These are phyloP conservation scores for Cryptomeria japonica DNA, from an alignment of 75 land plant species.

Conservation along the genomic window DNA sequence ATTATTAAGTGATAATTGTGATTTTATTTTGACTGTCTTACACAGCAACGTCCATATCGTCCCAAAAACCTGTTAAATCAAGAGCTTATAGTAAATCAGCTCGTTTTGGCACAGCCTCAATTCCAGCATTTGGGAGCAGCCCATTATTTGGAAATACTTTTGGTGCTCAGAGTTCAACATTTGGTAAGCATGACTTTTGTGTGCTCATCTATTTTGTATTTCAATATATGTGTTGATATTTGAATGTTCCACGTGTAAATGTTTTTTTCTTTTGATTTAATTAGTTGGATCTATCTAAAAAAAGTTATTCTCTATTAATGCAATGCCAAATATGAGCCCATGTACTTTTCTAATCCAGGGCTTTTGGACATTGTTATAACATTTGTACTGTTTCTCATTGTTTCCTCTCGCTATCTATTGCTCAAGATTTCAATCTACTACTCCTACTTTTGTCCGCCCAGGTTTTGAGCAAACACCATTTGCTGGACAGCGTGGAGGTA, in stretches of 20 bases:
- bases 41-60: constrained; percentile 67
- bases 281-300: background rate
- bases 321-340: background rate
- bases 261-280: background rate
- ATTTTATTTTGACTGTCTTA: background rate
- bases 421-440: constrained; percentile 60
- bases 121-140: constrained; percentile 73
- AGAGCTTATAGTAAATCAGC: constrained; percentile 44
- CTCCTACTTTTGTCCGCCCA: constrained; percentile 65
- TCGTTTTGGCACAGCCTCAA: constrained; percentile 39
- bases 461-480: constrained; percentile 69
- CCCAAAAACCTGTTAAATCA: constrained; percentile 63
- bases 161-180: constrained; percentile 57
- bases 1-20: background rate
- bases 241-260: background rate
- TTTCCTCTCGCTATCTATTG: background rate
- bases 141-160: constrained; percentile 72
- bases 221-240: background rate
- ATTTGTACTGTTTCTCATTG: background rate
- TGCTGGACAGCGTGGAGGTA: constrained; percentile 83
- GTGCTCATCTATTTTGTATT: background rate
- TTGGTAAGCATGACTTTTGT: constrained; percentile 40
- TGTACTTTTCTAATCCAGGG: background rate
- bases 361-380: background rate
- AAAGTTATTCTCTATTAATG: background rate